Percentiles rank a stretch among this genome's conserved stretches.
These are phyloP conservation scores for Backusella macrospora DNA, from an alignment of 192 early-diverging fungal genomes.

Conservation along the genomic window DNA sequence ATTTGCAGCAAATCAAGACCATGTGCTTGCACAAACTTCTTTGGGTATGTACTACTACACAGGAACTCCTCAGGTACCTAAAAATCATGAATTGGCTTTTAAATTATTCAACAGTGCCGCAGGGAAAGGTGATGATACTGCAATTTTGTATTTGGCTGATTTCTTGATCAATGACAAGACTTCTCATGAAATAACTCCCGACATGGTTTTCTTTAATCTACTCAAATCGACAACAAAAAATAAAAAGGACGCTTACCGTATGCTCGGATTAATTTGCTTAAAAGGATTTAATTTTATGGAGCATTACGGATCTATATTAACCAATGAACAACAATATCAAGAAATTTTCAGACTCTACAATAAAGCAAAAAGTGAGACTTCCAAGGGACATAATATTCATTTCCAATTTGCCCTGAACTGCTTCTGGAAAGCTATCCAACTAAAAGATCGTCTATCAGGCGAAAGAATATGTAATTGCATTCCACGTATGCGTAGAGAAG, in stretches of 20 bases:
- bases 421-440: neutral
- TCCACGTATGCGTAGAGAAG: neutral
- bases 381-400: neutral
- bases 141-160: neutral
- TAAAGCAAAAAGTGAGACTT: neutral
- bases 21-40: neutral
- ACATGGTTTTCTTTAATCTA: neutral
- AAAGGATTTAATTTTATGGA: neutral
- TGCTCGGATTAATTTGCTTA: neutral
- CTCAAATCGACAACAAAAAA: neutral
- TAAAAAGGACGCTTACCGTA: neutral
- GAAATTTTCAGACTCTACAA: neutral
- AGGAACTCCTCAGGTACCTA: neutral
- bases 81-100: neutral
- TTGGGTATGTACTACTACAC: neutral
- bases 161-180: neutral
- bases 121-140: neutral
- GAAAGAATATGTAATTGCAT: neutral
- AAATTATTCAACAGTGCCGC: neutral
- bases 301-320: neutral
- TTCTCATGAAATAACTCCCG: neutral
- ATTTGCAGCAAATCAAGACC: neutral
- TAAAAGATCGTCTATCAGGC: neutral
- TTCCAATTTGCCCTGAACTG: conserved; percentile 5
- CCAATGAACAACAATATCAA: neutral